A percentile compares a stretch with the other conserved stretches of the same genome.
phyloP scores from a whole-genome alignment of 2,329 filamentous ascomycete genomes.

The Fusarium napiforme region DNA sequence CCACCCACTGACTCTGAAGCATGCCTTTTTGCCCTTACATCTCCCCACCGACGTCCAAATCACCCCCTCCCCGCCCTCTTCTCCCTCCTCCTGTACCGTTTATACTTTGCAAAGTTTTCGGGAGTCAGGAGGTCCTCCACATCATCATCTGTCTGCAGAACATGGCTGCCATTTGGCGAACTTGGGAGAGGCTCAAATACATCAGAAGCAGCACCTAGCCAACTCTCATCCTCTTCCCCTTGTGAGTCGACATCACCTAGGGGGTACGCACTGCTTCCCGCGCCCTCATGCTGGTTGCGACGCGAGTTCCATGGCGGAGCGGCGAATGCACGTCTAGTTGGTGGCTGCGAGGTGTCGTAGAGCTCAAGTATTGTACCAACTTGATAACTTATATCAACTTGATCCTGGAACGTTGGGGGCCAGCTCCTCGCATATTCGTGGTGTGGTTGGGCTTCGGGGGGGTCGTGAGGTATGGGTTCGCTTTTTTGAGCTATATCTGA shows the following conservation, averaged over 20 bases:
- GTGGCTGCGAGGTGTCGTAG: neutral
- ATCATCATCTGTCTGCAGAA: neutral
- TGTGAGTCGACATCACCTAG: neutral
- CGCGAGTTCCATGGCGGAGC: fast-evolving
- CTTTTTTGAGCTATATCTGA: neutral
- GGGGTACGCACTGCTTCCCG: neutral
- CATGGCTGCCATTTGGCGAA: fast-evolving
- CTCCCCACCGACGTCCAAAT: neutral
- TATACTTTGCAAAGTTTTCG: neutral
- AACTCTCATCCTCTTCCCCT: neutral
- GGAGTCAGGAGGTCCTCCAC: neutral
- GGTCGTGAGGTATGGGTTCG: too few relatives aligned
- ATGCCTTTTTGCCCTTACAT: neutral
- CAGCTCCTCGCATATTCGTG: neutral
- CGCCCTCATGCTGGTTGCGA: neutral
- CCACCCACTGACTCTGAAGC: neutral
- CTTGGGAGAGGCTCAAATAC: neutral
- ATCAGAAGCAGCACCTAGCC: neutral
- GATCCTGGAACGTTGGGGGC: neutral
- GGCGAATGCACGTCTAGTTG: neutral
- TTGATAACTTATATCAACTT: neutral
- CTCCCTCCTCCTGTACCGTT: neutral
- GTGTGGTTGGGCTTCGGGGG: neutral
- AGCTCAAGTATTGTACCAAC: too few relatives aligned
- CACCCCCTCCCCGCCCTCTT: neutral